A percentile compares a stretch with the other conserved stretches of the same genome.
phyloP scores from a whole-genome alignment of 83 land plant species.

The Larix sibirica region DNA sequence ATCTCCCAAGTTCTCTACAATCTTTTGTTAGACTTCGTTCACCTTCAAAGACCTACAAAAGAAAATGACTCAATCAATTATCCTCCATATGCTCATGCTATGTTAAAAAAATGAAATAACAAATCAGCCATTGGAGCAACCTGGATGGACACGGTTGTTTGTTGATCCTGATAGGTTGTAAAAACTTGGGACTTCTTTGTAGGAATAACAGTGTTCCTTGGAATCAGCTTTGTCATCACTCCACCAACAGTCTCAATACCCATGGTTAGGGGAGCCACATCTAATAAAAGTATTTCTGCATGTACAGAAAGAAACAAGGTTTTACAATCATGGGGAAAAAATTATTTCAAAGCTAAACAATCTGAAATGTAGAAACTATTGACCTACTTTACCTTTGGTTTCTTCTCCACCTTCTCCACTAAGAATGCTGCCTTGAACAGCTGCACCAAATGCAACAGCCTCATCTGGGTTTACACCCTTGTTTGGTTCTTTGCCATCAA shows the following conservation, averaged over 20 bases:
- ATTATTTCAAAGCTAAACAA: neutral
- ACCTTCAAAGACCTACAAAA: conserved; percentile 87
- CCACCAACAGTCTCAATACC: conserved; percentile 94
- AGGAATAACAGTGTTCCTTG: conserved; percentile 87
- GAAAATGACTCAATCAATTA: neutral
- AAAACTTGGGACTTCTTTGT: conserved; percentile 93
- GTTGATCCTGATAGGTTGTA: conserved; percentile 91
- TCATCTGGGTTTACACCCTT: conserved; percentile 93
- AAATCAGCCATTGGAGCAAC: conserved; percentile 16
- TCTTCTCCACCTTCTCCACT: conserved; percentile 66
- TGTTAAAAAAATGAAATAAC: neutral
- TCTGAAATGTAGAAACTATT: neutral
- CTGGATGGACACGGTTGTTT: conserved; percentile 88
- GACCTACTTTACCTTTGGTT: conserved; percentile 37
- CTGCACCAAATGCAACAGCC: conserved; percentile 92
- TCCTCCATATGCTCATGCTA: neutral
- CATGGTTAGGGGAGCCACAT: conserved; percentile 85
- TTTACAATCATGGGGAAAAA: neutral
- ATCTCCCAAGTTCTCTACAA: conserved; percentile 75
- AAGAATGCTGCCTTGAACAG: conserved; percentile 71
- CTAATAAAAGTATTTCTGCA: conserved; percentile 78
- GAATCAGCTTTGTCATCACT: conserved; percentile 93
- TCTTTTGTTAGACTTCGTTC: conserved; percentile 94
- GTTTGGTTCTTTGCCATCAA: conserved; percentile 89
- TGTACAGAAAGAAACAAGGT: neutral